phyloP scores from a whole-genome alignment of 1,284 basidiomycete species.

The Ganoderma multipileum region DNA sequence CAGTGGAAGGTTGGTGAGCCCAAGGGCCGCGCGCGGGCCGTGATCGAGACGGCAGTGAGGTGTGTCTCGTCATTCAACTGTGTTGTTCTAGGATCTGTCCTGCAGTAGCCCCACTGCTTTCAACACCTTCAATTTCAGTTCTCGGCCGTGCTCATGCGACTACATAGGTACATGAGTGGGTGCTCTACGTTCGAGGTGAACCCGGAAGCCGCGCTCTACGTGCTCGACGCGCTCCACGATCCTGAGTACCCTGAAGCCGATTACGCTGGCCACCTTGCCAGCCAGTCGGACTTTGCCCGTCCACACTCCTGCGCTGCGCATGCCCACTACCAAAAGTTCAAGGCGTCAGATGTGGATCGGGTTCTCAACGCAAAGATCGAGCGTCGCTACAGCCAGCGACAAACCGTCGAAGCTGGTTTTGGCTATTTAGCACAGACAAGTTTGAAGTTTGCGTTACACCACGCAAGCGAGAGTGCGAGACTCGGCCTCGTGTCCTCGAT shows the following conservation, averaged over 20 bases:
- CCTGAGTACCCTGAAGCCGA: neutral
- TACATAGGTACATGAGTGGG: conserved; percentile 21
- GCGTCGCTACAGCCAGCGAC: conserved; percentile 11
- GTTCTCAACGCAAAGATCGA: conserved; percentile 7
- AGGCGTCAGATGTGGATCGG: conserved; percentile 4
- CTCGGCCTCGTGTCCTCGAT: conserved; percentile 17
- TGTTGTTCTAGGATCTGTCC: no score
- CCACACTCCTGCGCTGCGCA: conserved; percentile 23
- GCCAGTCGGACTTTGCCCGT: conserved; percentile 9
- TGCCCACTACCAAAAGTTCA: conserved; percentile 19
- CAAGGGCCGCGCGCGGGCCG: conserved; percentile 1
- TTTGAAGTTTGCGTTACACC: conserved; percentile 11
- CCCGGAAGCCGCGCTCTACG: conserved; percentile 18
- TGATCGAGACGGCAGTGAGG: conserved; percentile 23
- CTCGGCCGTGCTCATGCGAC: neutral
- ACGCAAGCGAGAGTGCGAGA: conserved; percentile 23
- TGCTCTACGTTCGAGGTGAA: conserved; percentile 14
- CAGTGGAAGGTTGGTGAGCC: conserved; percentile 11
- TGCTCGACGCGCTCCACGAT: conserved; percentile 21
- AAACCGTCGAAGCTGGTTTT: conserved; percentile 8
- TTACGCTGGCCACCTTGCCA: conserved; percentile 8
- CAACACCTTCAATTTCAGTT: no score
- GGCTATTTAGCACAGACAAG: conserved; percentile 13
- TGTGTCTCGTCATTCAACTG: neutral
- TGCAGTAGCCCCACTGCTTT: no score